Evolutionary conservation across 2,329 filamentous ascomycete species (phyloP).

Genomic region (Gyromitra esculenta): DNA sequence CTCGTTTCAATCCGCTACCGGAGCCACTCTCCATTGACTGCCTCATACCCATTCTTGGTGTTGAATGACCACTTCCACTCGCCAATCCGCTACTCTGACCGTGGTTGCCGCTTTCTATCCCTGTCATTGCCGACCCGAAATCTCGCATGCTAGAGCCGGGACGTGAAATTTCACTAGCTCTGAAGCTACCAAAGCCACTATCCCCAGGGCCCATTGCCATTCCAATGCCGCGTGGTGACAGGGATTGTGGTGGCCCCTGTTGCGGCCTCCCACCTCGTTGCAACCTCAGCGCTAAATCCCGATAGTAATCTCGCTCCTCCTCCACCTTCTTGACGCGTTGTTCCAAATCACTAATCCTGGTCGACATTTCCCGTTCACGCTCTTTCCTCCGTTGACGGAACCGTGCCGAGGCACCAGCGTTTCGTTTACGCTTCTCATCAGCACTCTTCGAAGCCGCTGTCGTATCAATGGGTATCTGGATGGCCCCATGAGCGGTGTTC

Average conservation of each 20-base stretch:
- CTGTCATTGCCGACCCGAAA: conserved; percentile 48
- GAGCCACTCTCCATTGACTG: conserved; percentile 41
- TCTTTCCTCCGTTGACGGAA: conserved; percentile 85
- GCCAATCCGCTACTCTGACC: conserved; percentile 38
- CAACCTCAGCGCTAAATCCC: conserved; percentile 64
- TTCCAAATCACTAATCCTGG: conserved; percentile 74
- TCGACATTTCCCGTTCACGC: conserved; percentile 76
- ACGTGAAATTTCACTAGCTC: conserved; percentile 41
- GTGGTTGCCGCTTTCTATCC: conserved; percentile 42
- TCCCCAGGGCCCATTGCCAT: conserved; percentile 47
- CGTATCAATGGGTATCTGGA: conserved; percentile 77
- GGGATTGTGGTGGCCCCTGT: conserved; percentile 42
- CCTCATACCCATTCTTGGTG: conserved; percentile 47
- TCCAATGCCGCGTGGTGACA: conserved; percentile 49
- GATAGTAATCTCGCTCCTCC: conserved; percentile 77
- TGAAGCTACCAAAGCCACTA: conserved; percentile 47
- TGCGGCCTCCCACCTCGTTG: conserved; percentile 46
- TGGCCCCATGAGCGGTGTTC: conserved; percentile 65
- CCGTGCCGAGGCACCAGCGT: conserved; percentile 84
- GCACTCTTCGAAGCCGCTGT: conserved; percentile 83
- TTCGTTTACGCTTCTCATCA: conserved; percentile 84
- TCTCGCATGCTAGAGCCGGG: conserved; percentile 48
- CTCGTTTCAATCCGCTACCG: conserved; percentile 48
- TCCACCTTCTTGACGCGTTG: conserved; percentile 66
- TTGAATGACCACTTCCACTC: conserved; percentile 41